phyloP scores from a whole-genome alignment of 2,329 filamentous ascomycete species.

The Pseudogymnoascus sp. region DNA sequence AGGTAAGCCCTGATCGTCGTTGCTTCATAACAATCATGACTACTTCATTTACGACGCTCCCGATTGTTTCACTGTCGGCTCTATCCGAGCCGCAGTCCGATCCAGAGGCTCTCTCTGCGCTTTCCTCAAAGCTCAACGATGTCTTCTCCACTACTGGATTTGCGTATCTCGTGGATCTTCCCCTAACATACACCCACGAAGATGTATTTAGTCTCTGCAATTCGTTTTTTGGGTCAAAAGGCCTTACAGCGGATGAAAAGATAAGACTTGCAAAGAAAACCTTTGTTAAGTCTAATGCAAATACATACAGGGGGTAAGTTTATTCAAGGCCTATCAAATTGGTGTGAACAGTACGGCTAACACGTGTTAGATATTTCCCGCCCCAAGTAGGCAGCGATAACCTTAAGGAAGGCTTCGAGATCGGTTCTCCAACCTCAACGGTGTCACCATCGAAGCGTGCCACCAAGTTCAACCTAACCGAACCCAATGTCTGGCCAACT shows the following conservation, averaged over 20 bases:
- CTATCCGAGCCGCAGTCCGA: slow-evolving; percentile 25
- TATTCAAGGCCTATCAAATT: background rate
- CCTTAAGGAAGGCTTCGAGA: slow-evolving; percentile 39
- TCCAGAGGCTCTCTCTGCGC: slow-evolving; percentile 21
- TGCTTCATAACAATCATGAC: slow-evolving; percentile 26
- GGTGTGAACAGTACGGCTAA: background rate
- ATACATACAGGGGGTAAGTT: slow-evolving; percentile 35
- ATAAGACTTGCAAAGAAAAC: slow-evolving; percentile 35
- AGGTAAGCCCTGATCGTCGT: background rate
- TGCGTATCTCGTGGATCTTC: slow-evolving; percentile 36
- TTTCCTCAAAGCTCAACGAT: slow-evolving; percentile 32
- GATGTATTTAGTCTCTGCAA: slow-evolving; percentile 34
- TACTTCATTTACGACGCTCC: slow-evolving; percentile 34
- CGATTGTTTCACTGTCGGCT: slow-evolving; percentile 33
- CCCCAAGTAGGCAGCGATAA: slow-evolving; percentile 32
- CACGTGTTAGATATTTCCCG: slow-evolving; percentile 34
- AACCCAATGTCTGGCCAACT: slow-evolving; percentile 34
- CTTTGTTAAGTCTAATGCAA: slow-evolving; percentile 31
- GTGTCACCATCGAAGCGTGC: slow-evolving; percentile 15
- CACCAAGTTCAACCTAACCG: slow-evolving; percentile 30
- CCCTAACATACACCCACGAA: slow-evolving; percentile 33
- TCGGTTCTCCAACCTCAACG: slow-evolving; percentile 28
- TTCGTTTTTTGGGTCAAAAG: slow-evolving; percentile 29
- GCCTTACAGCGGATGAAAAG: slow-evolving; percentile 29
- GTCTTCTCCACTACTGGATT: slow-evolving; percentile 38